Evolutionary conservation across 139 green algal species (phyloP).

Genomic region (Chlorella sp.): DNA sequence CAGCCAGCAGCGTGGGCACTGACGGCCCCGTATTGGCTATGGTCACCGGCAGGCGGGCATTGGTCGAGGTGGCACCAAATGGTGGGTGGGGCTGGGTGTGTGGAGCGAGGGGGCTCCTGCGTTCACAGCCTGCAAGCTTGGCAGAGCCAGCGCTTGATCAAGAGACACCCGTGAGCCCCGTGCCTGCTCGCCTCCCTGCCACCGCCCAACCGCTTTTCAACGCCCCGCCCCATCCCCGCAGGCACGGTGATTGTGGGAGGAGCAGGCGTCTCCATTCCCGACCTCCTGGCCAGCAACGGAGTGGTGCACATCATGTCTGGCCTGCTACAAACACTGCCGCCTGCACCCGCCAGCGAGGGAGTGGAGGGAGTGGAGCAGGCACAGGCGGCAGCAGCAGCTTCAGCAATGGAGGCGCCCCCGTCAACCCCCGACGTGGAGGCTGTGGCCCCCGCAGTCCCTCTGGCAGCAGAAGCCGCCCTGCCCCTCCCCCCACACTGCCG

Average conservation of each 20-base stretch:
- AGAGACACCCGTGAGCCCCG: too few relatives aligned
- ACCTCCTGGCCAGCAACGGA: neutral
- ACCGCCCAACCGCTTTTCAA: too few relatives aligned
- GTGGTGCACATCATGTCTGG: constrained; percentile 19
- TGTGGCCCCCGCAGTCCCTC: neutral
- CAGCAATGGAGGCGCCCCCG: neutral
- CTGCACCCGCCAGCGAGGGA: neutral
- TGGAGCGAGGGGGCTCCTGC: too few relatives aligned
- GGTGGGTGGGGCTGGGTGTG: neutral
- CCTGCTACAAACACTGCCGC: neutral
- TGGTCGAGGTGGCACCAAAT: neutral
- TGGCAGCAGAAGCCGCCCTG: neutral
- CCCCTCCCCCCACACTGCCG: too few relatives aligned
- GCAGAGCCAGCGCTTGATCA: too few relatives aligned
- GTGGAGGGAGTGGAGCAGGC: neutral
- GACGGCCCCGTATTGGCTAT: neutral
- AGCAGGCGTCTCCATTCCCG: neutral
- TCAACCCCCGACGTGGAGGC: neutral
- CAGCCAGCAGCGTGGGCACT: neutral
- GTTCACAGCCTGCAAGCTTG: too few relatives aligned
- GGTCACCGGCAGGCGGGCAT: neutral
- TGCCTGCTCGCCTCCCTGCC: too few relatives aligned
- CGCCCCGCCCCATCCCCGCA: neutral
- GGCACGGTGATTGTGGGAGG: constrained; percentile 10
- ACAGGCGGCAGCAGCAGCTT: neutral